Evolutionary conservation across 306 rosid species (phyloP).

Genomic region (Malus orientalis): DNA sequence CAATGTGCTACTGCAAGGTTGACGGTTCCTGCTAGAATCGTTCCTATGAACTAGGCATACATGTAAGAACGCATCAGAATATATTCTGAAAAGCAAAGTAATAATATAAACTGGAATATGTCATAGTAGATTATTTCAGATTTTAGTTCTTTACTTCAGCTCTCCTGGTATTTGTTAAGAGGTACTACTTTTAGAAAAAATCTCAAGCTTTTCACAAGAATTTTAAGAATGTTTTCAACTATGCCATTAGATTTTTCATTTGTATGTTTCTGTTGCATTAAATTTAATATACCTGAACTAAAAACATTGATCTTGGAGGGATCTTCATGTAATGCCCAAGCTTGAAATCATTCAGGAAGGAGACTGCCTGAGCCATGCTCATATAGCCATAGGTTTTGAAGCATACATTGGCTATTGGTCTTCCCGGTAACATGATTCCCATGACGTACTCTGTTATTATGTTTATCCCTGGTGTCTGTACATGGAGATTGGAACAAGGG

Average conservation of each 20-base stretch:
- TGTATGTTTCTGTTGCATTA: not conserved
- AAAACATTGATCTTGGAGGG: conserved; percentile 83
- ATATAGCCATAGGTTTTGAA: conserved; percentile 80
- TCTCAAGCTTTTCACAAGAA: not conserved
- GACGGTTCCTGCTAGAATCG: conserved; percentile 73
- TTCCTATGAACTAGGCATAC: conserved; percentile 58
- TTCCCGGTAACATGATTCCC: conserved; percentile 66
- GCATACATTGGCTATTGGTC: conserved; percentile 86
- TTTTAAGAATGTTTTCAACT: not conserved
- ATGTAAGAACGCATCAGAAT: not conserved
- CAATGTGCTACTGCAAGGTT: conserved; percentile 76
- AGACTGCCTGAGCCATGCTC: conserved; percentile 77
- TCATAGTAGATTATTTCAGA: not conserved
- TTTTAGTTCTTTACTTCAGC: not conserved
- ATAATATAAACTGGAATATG: not conserved
- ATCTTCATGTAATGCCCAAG: conserved; percentile 92
- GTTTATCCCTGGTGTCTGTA: conserved; percentile 71
- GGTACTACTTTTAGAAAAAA: not conserved
- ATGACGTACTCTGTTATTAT: conserved; percentile 73
- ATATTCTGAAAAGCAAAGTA: not conserved
- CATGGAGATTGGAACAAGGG: not conserved
- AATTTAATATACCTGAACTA: conserved; percentile 44
- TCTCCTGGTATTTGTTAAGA: not conserved
- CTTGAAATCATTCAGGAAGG: conserved; percentile 81
- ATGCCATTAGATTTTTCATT: not conserved